A percentile compares a stretch with the other conserved stretches of the same genome.
These are phyloP conservation scores for Penicillium sclerotiorum DNA, from an alignment of 2,329 filamentous ascomycete genomes.

Conservation along the genomic window DNA sequence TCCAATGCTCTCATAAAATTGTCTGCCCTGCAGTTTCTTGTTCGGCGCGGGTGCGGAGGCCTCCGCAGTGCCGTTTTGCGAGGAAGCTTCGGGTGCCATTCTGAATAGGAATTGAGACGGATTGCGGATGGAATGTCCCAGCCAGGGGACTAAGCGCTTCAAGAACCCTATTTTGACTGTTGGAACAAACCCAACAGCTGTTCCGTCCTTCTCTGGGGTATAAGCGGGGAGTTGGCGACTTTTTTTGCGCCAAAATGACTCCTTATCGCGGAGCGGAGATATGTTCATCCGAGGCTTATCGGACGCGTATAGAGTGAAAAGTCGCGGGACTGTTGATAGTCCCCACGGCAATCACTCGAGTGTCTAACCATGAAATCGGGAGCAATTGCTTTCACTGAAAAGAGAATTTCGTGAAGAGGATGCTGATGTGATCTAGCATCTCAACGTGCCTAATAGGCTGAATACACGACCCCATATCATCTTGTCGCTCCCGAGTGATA, in stretches of 20 bases:
- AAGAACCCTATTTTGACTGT: conserved; percentile 35
- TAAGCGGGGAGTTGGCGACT: conserved; percentile 9
- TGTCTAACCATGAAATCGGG: background rate
- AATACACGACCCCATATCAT: background rate
- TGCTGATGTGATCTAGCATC: too few species aligned
- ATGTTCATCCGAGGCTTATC: conserved; percentile 27
- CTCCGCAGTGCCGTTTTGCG: conserved; percentile 22
- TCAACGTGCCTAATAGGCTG: too few species aligned
- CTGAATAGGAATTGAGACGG: conserved; percentile 12
- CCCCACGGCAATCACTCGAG: background rate
- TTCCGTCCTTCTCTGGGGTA: conserved; percentile 2
- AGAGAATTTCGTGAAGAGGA: too few species aligned
- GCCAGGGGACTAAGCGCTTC: conserved; percentile 26
- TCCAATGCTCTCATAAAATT: conserved; percentile 93
- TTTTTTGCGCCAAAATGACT: conserved; percentile 23
- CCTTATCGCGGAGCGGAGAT: conserved; percentile 29
- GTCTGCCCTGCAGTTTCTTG: conserved; percentile 76
- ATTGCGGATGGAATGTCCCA: conserved; percentile 27
- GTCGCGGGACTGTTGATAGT: background rate
- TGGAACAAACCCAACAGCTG: background rate
- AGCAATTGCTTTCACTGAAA: background rate
- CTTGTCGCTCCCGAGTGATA: background rate
- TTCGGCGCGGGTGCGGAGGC: conserved; percentile 21
- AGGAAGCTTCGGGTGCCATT: conserved; percentile 29
- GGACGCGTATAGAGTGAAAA: background rate